Evolutionary conservation across 495 filamentous ascomycete species (phyloP).

Genomic region (Jackrogersella multiformis): DNA sequence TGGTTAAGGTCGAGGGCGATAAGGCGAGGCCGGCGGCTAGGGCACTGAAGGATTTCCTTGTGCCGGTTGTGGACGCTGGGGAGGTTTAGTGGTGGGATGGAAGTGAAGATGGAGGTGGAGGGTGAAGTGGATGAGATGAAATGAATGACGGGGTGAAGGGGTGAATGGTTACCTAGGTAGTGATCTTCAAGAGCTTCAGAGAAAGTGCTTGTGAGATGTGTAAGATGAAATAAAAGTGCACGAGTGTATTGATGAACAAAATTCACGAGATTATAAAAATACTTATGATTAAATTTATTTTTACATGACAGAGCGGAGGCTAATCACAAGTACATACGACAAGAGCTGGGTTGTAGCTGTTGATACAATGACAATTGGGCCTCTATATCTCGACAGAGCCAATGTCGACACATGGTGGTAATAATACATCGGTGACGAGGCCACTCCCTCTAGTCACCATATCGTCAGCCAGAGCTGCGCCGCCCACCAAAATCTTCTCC

Average conservation of each 20-base stretch:
- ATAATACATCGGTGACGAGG: constrained; percentile 33
- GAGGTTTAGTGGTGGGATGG: no score
- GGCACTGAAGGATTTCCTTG: constrained; percentile 35
- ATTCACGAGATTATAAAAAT: not conserved
- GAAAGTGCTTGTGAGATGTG: no score
- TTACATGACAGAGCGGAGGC: not conserved
- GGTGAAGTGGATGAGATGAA: not conserved
- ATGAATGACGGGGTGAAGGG: no score
- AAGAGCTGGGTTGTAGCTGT: not conserved
- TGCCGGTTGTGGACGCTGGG: no score
- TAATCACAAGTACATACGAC: constrained; percentile 11
- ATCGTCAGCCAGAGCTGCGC: constrained; percentile 7
- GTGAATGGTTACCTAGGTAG: no score
- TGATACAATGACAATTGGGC: constrained; percentile 34
- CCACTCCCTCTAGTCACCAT: constrained; percentile 10
- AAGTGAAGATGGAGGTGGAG: not conserved
- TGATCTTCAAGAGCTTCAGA: no score
- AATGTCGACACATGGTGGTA: constrained; percentile 21
- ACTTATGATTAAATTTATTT: not conserved
- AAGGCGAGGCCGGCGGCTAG: constrained; percentile 23
- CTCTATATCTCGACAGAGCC: constrained; percentile 20
- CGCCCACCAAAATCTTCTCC: constrained; percentile 12
- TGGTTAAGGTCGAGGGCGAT: constrained; percentile 50
- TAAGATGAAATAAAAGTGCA: no score
- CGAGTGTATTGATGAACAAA: no score